Conservation (phyloP, 805 yeast genomes). For the Wickerhamomyces hampshirensis region DNA sequence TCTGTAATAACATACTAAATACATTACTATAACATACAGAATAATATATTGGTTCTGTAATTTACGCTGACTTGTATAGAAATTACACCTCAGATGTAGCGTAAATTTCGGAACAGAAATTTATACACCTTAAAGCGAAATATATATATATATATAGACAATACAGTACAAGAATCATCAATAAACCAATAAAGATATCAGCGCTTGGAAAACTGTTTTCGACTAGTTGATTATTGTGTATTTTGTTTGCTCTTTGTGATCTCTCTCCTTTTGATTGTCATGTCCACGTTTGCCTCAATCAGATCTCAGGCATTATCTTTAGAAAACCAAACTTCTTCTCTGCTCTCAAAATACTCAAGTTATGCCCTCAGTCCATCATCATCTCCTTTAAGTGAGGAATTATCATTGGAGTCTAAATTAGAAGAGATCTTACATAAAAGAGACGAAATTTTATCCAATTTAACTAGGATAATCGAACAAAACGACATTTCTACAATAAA, state of each 20-base stretch:
- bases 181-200: too few relatives aligned
- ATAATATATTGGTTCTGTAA: constrained; percentile 8
- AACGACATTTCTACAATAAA: constrained; percentile 66
- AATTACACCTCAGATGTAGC: neutral
- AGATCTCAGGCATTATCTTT: constrained; percentile 63
- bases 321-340: constrained; percentile 62
- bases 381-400: constrained; percentile 45
- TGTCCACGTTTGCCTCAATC: constrained; percentile 57
- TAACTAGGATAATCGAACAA: constrained; percentile 52
- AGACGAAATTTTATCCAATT: constrained; percentile 45
- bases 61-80: constrained; percentile 11
- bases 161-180: neutral
- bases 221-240: too few relatives aligned
- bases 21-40: too few relatives aligned
- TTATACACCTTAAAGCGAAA: neutral
- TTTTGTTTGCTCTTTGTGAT: too few relatives aligned
- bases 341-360: constrained; percentile 48
- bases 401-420: constrained; percentile 37
- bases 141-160: neutral
- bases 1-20: constrained; percentile 13
- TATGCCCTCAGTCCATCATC: constrained; percentile 49
- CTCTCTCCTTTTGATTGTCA: too few relatives aligned
- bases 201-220: too few relatives aligned
- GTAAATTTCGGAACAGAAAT: neutral
- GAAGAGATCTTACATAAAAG: constrained; percentile 50